These are phyloP conservation scores for Aureobasidium namibiae DNA, from an alignment of 2,329 filamentous ascomycete species.

Conservation along the genomic window DNA sequence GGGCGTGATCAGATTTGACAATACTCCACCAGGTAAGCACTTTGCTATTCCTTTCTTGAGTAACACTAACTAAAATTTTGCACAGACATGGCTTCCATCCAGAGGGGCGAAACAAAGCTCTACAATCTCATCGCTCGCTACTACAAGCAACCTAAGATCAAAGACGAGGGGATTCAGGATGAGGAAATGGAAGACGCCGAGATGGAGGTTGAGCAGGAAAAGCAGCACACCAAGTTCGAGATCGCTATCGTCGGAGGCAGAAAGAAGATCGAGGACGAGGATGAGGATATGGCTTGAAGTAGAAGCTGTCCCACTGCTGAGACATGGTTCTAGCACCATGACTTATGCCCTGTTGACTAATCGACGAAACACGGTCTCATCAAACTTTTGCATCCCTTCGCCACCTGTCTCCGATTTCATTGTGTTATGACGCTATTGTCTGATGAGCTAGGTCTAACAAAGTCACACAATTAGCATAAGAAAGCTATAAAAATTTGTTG, in stretches of 20 bases:
- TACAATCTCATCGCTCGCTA: neutral
- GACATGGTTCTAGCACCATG: slow-evolving; percentile 18
- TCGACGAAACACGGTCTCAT: too few species aligned
- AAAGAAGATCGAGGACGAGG: neutral
- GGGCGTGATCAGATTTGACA: too few species aligned
- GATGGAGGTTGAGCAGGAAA: neutral
- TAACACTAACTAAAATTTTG: too few species aligned
- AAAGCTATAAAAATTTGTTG: too few species aligned
- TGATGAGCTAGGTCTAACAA: too few species aligned
- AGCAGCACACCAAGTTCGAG: neutral
- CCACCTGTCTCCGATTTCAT: too few species aligned
- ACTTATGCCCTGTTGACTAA: slow-evolving; percentile 22
- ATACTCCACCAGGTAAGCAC: too few species aligned
- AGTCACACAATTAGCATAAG: too few species aligned
- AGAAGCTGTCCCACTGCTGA: neutral
- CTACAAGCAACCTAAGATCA: neutral
- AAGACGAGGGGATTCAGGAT: neutral
- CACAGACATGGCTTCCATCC: neutral
- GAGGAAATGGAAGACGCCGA: neutral
- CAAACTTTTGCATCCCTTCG: too few species aligned
- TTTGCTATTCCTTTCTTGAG: too few species aligned
- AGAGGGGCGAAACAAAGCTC: neutral
- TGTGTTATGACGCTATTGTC: too few species aligned
- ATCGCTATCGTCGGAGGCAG: neutral
- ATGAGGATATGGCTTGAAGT: neutral